Base-by-base conservation (phyloP, 2,329 filamentous ascomycete genomes). In the Colletotrichum godetiae region DNA sequence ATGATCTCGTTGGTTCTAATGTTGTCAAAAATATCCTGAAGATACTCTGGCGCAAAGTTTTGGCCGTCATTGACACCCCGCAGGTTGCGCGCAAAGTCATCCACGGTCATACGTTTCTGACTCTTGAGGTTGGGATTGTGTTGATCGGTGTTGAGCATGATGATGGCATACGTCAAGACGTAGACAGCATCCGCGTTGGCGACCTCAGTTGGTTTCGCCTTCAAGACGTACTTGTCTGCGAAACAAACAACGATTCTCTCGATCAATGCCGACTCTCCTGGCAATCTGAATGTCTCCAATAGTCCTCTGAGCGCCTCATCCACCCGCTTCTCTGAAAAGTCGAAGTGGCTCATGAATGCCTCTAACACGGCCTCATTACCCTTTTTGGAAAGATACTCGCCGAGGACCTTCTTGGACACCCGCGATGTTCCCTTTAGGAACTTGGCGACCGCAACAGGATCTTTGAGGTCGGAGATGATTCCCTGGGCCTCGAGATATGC, bases 1-100 rank as follows among this genome's bases (percentile, higher is more conserved):
- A 99, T 98, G 75, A 99, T 99, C 82, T 99, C 97, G 76, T 97
- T 94, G 22, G 91, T 91, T 80, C 93, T 95, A 85, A 99, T 99
- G 0, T 95, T 95, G 77, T 98, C 92, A 79, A 93, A 99, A 68
- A 98, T 98, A 2, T 90, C 90, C 79, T 95, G 90, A 0, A 99
- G 88, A 79, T 96, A 98, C 75, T 95, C 92, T 0, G 90, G 88
- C 6, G 92, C 89, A 80, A 98, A 99, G 80, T 99, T 92, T 76
- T 94, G 89, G 66, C 93, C 94, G 31, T 89, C 91, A 78, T 99
- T 99, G 42, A 97, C 93, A 12, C 96, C 96, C 53, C 95, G 90
- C n/a, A 99, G 84, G 80, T 99, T 98, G 75, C 91, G 92, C 0
- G 94, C 89, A 81, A 99, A 99, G 77, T 96, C 93, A 67, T 91